Conservation (phyloP, 495 filamentous ascomycete species). For the Penicillium coffeae region DNA sequence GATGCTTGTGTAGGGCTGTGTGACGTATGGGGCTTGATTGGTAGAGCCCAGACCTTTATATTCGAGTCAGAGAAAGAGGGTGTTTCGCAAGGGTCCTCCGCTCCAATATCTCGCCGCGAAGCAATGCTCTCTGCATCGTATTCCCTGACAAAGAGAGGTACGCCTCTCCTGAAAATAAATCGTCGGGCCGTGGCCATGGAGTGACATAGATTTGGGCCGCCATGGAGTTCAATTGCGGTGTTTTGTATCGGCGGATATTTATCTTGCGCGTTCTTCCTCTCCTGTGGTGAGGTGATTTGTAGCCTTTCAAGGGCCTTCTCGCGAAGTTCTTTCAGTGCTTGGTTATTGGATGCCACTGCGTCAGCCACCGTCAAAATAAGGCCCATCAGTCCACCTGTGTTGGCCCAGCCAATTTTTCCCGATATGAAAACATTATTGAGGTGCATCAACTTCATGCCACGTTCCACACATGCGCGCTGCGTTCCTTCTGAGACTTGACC, state of each 20-base stretch:
- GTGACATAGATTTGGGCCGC: slow-evolving; percentile 72
- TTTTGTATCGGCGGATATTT: not conserved
- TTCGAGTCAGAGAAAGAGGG: slow-evolving; percentile 73
- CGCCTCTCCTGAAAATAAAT: slow-evolving; percentile 83
- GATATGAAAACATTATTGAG: slow-evolving; percentile 76
- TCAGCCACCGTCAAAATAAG: slow-evolving; percentile 81
- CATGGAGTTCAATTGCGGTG: slow-evolving; percentile 62
- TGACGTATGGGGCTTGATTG: slow-evolving; percentile 38
- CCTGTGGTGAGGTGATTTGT: slow-evolving; percentile 14
- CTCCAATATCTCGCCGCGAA: slow-evolving; percentile 10
- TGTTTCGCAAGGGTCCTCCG: slow-evolving; percentile 35
- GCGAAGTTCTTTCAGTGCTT: slow-evolving; percentile 28
- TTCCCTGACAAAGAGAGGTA: slow-evolving; percentile 67
- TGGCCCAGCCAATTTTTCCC: slow-evolving; percentile 69
- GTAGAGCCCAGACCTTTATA: slow-evolving; percentile 79
- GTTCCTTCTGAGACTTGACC: slow-evolving; percentile 80
- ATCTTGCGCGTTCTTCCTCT: slow-evolving; percentile 11
- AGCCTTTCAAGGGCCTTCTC: slow-evolving; percentile 20
- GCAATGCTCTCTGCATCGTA: slow-evolving; percentile 46
- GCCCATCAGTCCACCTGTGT: slow-evolving; percentile 76
- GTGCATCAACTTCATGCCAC: slow-evolving; percentile 54
- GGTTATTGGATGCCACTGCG: slow-evolving; percentile 29
- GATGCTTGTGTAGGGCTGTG: slow-evolving; percentile 13
- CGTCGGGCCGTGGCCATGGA: slow-evolving; percentile 73
- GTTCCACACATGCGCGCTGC: slow-evolving; percentile 70